These are phyloP conservation scores for Trypanosoma caninum DNA, from an alignment of 208 protist species.

Conservation along the genomic window DNA sequence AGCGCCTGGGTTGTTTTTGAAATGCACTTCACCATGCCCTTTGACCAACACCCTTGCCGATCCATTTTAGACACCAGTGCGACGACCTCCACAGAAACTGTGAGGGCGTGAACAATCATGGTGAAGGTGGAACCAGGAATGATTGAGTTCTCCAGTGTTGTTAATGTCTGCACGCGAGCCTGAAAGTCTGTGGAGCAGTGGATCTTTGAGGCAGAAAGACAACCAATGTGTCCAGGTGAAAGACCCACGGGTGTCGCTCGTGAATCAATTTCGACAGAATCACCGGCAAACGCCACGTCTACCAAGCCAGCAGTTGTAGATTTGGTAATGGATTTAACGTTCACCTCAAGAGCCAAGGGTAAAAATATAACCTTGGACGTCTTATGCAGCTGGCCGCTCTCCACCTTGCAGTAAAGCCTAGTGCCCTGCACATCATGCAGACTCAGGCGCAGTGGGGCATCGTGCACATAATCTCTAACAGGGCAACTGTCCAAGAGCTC, in stretches of 20 bases:
- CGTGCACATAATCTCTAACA: slow-evolving; percentile 61
- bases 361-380: slow-evolving; percentile 50
- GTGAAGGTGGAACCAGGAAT: slow-evolving; percentile 69
- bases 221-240: slow-evolving; percentile 69
- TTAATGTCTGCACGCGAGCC: slow-evolving; percentile 79
- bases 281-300: slow-evolving; percentile 67
- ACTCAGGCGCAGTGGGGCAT: slow-evolving; percentile 62
- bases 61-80: slow-evolving; percentile 71
- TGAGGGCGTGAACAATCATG: slow-evolving; percentile 68
- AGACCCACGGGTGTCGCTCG: slow-evolving; percentile 47
- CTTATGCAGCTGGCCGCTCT: slow-evolving; percentile 58
- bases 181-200: slow-evolving; percentile 60
- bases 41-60: slow-evolving; percentile 63
- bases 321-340: slow-evolving; percentile 54
- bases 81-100: slow-evolving; percentile 62
- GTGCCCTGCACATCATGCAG: slow-evolving; percentile 63
- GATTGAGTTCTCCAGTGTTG: slow-evolving; percentile 53
- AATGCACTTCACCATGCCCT: slow-evolving; percentile 86
- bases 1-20: slow-evolving; percentile 62
- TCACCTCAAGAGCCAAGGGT: slow-evolving; percentile 52
- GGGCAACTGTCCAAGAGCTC: slow-evolving; percentile 73
- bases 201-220: slow-evolving; percentile 20
- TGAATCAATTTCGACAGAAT: slow-evolving; percentile 66
- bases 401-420: slow-evolving; percentile 72
- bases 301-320: slow-evolving; percentile 52